A percentile compares a stretch with the other conserved stretches of the same genome.
Conservation (phyloP, 306 rosid genomes). For the Lupinus albus region DNA sequence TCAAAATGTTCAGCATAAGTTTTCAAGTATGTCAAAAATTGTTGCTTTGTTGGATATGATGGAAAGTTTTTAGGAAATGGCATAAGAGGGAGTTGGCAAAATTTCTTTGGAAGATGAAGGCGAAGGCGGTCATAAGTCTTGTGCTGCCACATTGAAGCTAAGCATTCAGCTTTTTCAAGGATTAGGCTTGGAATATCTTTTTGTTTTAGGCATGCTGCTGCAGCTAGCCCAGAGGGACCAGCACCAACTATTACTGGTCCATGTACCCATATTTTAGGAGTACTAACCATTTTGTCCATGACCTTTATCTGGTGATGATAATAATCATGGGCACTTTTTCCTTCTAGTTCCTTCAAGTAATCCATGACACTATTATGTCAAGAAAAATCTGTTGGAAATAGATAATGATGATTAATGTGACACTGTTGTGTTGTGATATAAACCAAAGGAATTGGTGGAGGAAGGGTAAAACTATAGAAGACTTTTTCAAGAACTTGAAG, state of each 20-base stretch:
- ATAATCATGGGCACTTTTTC: slow-evolving; percentile 65
- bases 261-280: slow-evolving; percentile 32
- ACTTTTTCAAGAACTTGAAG: slow-evolving; percentile 20
- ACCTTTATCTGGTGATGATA: slow-evolving; percentile 21
- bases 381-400: no score
- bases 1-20: slow-evolving; percentile 61
- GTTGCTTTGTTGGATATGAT: slow-evolving; percentile 80
- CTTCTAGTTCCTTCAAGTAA: slow-evolving; percentile 68
- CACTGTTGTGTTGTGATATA: no score
- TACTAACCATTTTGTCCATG: slow-evolving; percentile 30
- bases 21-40: slow-evolving; percentile 62
- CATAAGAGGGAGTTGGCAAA: slow-evolving; percentile 76
- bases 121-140: slow-evolving; percentile 86
- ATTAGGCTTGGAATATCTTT: slow-evolving; percentile 68
- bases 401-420: no score
- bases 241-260: slow-evolving; percentile 92
- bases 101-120: slow-evolving; percentile 91
- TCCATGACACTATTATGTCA: slow-evolving; percentile 53
- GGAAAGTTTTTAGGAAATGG: slow-evolving; percentile 82
- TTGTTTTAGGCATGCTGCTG: slow-evolving; percentile 82
- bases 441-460: background rate
- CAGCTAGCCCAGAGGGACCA: slow-evolving; percentile 94
- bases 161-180: slow-evolving; percentile 70
- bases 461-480: background rate
- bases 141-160: slow-evolving; percentile 88